Base-by-base conservation (phyloP, 2,329 filamentous ascomycete genomes). In the Anthostomella pinea region DNA sequence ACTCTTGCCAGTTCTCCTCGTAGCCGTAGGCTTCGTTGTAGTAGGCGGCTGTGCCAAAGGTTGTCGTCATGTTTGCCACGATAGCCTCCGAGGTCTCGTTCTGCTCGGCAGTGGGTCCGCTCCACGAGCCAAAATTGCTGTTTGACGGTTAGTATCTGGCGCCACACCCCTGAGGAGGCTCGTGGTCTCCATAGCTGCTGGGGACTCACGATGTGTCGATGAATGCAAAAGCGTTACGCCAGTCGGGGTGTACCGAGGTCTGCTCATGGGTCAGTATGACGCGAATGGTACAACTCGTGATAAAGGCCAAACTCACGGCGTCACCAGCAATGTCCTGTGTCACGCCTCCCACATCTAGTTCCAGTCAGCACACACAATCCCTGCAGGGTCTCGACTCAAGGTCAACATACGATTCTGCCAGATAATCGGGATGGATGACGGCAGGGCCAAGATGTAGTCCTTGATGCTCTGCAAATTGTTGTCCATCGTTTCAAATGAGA, bases 171-270 rank as follows among this genome's bases (percentile, higher is more conserved):
- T n/a, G n/a, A n/a, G n/a, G n/a, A n/a, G n/a, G n/a, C n/a, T n/a
- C n/a, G n/a, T n/a, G n/a, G n/a, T n/a, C n/a, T n/a, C n/a, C n/a
- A n/a, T n/a, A n/a, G n/a, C n/a, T n/a, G n/a, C n/a, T n/a, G n/a
- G n/a, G n/a, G n/a, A 33, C 35, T 38, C 25, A 38, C 35, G 29
- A 29, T 22, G 27, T 19, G 8, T 38, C 22, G 8, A 38, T 22
- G 10, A 38, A 38, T 8, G 23, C 29, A 23, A 38, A 32, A 15
- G 35, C 27, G 10, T 38, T 21, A 21, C 28, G 28, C 35, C 35
- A 32, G n/a, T 38, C 28, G 30, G 21, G 35, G n/a, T 38, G 21
- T 13, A 38, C 28, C 4, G 35, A 25, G 8, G 35, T 38, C 35
- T 38, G 11, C n/a, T 21, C 8, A 11, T n/a, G 20, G 7, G 29